Base-by-base conservation (phyloP, 495 filamentous ascomycete species). In the Trichoderma orchidacearum region DNA sequence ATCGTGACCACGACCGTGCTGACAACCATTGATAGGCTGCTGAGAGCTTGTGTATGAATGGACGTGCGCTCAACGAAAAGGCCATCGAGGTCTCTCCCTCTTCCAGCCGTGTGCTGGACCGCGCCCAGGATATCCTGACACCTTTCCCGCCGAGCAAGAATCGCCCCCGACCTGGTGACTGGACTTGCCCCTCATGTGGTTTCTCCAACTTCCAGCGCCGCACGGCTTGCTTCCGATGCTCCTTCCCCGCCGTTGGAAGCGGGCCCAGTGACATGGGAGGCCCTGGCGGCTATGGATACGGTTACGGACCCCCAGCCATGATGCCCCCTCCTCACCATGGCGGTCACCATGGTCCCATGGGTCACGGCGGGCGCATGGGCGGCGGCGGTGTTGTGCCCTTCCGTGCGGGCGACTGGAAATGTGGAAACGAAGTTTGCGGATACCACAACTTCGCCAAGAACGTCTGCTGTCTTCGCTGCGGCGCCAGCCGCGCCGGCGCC, bases 401-500 rank as follows among this genome's bases (percentile, higher is more conserved):
- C 83, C 85, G 93, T 59, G 93, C 93, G 41, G 93, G 93, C 61
- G 93, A 98, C 68, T 98, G 93, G 93, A 96, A 96, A 67, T 98
- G 93, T 68, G 93, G 93, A 48, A 91, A 90, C 34, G 92, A 96
- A 64, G 90, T 90, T n/a, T 98, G 93, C 68, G 89, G 87, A 30
- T 98, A 98, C 64, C 93, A 98, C 72, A 98, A 98, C 70, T 98
- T 98, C 65, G 93, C 93, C 45, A 98, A 98, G 80, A 98, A 98
- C 66, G 92, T 96, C 60, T 93, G 87, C 68, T 98, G 93, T 70
- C 80, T 98, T 54, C 87, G 93, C 55, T 98, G 93, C 64, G 93
- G 93, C 64, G 94, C 90, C 23, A 93, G 90, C 67, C 89, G 93
- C 62, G 90, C 90, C 54, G 86, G 86, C 55, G 93, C 93, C 54